Percentiles rank a stretch among this genome's conserved stretches.
Evolutionary conservation across 192 early-diverging fungal genomes (phyloP).

Genomic region (Cetraspora pellucida): DNA sequence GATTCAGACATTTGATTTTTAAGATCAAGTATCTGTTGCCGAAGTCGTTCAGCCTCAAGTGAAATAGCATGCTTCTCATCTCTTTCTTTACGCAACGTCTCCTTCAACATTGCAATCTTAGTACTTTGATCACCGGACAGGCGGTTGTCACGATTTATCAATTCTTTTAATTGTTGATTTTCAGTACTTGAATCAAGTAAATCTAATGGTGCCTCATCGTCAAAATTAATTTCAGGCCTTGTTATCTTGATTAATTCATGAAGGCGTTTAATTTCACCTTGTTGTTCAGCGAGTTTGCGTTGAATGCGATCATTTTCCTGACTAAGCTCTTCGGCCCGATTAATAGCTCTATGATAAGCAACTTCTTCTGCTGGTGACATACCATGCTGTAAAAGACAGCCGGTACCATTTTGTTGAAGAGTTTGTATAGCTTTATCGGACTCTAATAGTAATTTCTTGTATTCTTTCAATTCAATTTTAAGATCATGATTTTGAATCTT

Average conservation of each 20-base stretch:
- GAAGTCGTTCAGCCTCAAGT: not conserved
- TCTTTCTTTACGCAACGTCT: slow-evolving; percentile 6
- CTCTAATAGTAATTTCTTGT: slow-evolving; percentile 50
- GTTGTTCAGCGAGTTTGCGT: slow-evolving; percentile 49
- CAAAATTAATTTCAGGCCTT: not conserved
- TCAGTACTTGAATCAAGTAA: not conserved
- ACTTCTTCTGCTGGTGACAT: slow-evolving; percentile 3
- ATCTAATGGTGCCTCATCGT: not conserved
- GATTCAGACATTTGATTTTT: not conserved
- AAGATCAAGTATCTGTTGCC: slow-evolving; percentile 4
- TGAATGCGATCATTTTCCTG: slow-evolving; percentile 43
- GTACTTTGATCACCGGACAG: no score
- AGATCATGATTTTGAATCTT: slow-evolving; percentile 52
- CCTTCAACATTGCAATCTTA: no score
- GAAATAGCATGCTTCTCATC: not conserved
- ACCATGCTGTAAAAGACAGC: slow-evolving; percentile 14
- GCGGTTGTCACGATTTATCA: no score
- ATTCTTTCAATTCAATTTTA: slow-evolving; percentile 49
- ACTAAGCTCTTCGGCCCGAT: not conserved
- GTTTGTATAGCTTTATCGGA: slow-evolving; percentile 50
- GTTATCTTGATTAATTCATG: not conserved
- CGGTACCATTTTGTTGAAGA: slow-evolving; percentile 32
- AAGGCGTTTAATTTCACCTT: slow-evolving; percentile 32
- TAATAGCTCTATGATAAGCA: not conserved
- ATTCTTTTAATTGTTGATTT: not conserved